phyloP scores from a whole-genome alignment of 371 early-diverging fungal species.

The Chytridiales sp. region DNA sequence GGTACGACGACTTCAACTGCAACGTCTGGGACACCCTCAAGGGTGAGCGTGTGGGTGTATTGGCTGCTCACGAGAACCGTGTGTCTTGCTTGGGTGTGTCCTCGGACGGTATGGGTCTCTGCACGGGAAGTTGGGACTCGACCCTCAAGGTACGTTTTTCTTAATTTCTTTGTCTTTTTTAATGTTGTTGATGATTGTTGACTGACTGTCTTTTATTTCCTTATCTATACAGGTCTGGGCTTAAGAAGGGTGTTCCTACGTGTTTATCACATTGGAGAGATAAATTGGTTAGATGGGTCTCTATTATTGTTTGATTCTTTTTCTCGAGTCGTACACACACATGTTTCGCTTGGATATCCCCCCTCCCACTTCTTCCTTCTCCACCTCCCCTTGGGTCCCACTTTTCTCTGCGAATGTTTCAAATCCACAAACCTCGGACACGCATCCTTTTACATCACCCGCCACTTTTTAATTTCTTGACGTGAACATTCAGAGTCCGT shows the following conservation, averaged over 20 bases:
- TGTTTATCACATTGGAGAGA: neutral
- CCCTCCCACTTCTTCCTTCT: no score
- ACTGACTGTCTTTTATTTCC: constrained; percentile 14
- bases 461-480: no score
- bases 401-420: no score
- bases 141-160: constrained; percentile 69
- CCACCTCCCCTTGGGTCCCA: no score
- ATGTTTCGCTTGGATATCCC: no score
- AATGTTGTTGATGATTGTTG: constrained; percentile 7
- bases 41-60: constrained; percentile 89
- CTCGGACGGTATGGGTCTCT: constrained; percentile 94
- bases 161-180: constrained; percentile 16
- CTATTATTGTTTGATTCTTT: no score
- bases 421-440: no score
- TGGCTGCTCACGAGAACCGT: constrained; percentile 95
- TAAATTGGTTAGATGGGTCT: no score
- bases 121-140: constrained; percentile 97
- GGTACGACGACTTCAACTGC: constrained; percentile 97
- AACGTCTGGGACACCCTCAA: constrained; percentile 98
- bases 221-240: constrained; percentile 40
- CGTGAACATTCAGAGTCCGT: no score
- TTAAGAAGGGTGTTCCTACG: constrained; percentile 14
- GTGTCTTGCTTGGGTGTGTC: constrained; percentile 95
- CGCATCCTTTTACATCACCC: no score
- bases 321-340: no score